phyloP scores from a whole-genome alignment of 192 early-diverging fungal genomes.

The Mortierella claussenii region DNA sequence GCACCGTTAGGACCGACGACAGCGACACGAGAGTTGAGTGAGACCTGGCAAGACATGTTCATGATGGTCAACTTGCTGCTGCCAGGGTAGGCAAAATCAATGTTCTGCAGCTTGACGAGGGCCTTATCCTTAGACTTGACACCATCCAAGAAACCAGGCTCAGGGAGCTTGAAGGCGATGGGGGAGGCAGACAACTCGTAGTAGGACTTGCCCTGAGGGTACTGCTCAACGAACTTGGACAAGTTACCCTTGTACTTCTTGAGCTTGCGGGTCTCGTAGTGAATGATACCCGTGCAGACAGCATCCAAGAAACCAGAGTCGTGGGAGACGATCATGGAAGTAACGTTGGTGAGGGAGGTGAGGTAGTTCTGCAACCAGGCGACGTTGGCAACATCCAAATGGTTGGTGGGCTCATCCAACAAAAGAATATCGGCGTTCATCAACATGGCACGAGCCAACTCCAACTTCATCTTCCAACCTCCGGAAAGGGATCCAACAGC shows the following conservation, averaged over 20 bases:
- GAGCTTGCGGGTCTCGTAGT: slow-evolving; percentile 85
- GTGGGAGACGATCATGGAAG: slow-evolving; percentile 89
- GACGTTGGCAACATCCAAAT: slow-evolving; percentile 77
- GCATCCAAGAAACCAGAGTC: slow-evolving; percentile 86
- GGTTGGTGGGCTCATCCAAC: slow-evolving; percentile 89
- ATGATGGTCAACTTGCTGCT: slow-evolving; percentile 66
- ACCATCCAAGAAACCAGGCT: slow-evolving; percentile 78
- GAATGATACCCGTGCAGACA: slow-evolving; percentile 85
- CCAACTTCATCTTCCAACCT: slow-evolving; percentile 93
- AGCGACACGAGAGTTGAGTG: slow-evolving; percentile 82
- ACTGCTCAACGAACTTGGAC: slow-evolving; percentile 80
- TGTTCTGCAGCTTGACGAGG: slow-evolving; percentile 80
- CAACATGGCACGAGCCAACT: slow-evolving; percentile 87
- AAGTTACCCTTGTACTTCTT: slow-evolving; percentile 81
- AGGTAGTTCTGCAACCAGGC: slow-evolving; percentile 79
- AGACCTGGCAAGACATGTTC: slow-evolving; percentile 72
- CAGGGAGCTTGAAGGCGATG: slow-evolving; percentile 77
- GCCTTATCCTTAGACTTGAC: slow-evolving; percentile 80
- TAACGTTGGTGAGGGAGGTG: slow-evolving; percentile 73
- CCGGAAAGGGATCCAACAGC: slow-evolving; percentile 83
- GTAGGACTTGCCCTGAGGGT: slow-evolving; percentile 79
- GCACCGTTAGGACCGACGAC: slow-evolving; percentile 73
- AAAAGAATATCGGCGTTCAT: slow-evolving; percentile 86
- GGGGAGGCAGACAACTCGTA: slow-evolving; percentile 73
- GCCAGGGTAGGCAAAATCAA: slow-evolving; percentile 78